Evolutionary conservation across 352 stramenopile species (phyloP), one percentile per base, ranked within the genome.

Genomic region (Phytophthora tubulina): DNA sequence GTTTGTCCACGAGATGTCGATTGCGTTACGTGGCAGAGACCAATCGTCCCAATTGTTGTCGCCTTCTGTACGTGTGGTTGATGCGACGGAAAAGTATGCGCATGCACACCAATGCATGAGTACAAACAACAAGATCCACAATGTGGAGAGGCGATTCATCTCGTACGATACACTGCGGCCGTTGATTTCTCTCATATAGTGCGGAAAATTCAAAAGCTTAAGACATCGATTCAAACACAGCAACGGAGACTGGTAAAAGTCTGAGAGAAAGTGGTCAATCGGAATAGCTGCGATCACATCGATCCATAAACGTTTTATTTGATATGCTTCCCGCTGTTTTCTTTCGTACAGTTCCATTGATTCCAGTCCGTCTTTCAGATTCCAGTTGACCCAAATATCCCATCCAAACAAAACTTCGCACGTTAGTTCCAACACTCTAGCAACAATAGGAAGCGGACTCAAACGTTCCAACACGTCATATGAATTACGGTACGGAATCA

Each of bases 301-400:
- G 46, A 80, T 78, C 50, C 73, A 73, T 6, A 90, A 21, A 0
- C 70, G 69, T 7, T 73, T 38, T 6, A 68, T 81, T 17, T 74
- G 54, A 61, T 90, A 90, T n/a, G 72, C 52, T 7, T 73, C 48
- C 7, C 74, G 76, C 5, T 85, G 72, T 2, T 70, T 74, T 11
- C 74, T 67, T 53, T 90, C 80, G 49, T 88, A 90, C 15, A 88
- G 57, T 35, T 88, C 82, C 63, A 90, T 76, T 0, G 82, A 86
- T 11, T 65, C 62, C 0, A 82, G 54, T 3, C 74, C 76, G 14
- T 86, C 74, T 32, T 79, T 80, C n/a, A 88, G 41, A 35, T 87
- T 83, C 80, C 78, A 90, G 54, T 86, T 86, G 31, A 87, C 68
- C 82, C 80, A 90, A 33, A 90, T 88, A 62, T 90, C 82, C 66